These are phyloP conservation scores for Leptographium flavum DNA, from an alignment of 2,329 filamentous ascomycete species.

Conservation along the genomic window DNA sequence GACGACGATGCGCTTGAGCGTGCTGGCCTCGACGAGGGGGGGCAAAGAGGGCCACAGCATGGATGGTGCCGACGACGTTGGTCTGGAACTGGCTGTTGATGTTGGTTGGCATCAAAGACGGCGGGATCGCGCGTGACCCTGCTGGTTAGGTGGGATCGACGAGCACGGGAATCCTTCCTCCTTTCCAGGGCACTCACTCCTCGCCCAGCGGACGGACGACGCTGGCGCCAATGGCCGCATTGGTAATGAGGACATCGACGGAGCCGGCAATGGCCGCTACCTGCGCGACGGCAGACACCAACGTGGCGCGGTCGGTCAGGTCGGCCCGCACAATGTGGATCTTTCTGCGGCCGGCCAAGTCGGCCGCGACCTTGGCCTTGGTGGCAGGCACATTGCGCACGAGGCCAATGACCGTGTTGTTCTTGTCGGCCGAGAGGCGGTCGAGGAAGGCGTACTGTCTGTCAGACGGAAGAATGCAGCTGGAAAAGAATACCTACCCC, in stretches of 20 bases:
- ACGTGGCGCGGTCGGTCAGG: slow-evolving; percentile 21
- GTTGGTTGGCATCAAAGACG: slow-evolving; percentile 20
- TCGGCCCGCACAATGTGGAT: slow-evolving; percentile 32
- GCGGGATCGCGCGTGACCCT: slow-evolving; percentile 17
- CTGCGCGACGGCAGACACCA: slow-evolving; percentile 20
- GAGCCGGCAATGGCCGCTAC: slow-evolving; percentile 20
- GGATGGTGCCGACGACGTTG: slow-evolving; percentile 37
- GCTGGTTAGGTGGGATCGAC: too few relatives aligned
- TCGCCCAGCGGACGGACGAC: slow-evolving; percentile 19
- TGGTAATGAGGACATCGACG: slow-evolving; percentile 38
- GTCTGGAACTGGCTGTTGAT: slow-evolving; percentile 21
- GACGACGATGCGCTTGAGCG: slow-evolving; percentile 37
- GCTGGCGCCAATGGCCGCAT: slow-evolving; percentile 24
- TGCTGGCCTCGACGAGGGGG: slow-evolving; percentile 36
- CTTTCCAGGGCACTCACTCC: slow-evolving; percentile 18
- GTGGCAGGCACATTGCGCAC: slow-evolving; percentile 30
- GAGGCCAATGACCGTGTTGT: slow-evolving; percentile 31
- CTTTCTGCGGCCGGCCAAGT: slow-evolving; percentile 24
- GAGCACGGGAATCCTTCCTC: neutral
- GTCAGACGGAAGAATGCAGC: neutral
- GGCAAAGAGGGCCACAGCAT: slow-evolving; percentile 37
- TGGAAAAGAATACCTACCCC: slow-evolving; percentile 10
- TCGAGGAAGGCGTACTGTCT: slow-evolving; percentile 33
- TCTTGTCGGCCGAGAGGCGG: slow-evolving; percentile 26
- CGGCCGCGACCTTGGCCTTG: slow-evolving; percentile 25